A percentile compares a stretch with the other conserved stretches of the same genome.
phyloP scores from a whole-genome alignment of 257 asterid species.

The Solanum bukasovii region DNA sequence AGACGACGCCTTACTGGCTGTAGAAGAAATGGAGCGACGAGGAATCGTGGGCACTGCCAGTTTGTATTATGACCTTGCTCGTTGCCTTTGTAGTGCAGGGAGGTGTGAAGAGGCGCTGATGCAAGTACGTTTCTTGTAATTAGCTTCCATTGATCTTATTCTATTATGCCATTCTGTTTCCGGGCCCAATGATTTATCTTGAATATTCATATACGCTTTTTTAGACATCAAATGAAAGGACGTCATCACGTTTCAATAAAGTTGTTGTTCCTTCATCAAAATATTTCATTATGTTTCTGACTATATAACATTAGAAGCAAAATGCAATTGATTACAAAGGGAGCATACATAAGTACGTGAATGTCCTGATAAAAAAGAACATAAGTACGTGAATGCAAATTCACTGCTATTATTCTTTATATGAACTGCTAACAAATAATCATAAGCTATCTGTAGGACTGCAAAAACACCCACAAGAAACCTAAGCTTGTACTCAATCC shows the following conservation, averaged over 20 bases:
- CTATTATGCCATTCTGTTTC: neutral
- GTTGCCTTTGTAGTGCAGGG: slow-evolving; percentile 93
- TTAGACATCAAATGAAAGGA: neutral
- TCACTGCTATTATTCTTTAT: neutral
- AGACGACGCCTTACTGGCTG: slow-evolving; percentile 65
- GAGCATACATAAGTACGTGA: neutral
- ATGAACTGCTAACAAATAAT: neutral
- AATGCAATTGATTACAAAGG: neutral
- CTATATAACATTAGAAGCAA: neutral
- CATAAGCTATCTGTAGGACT: neutral
- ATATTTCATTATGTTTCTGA: neutral
- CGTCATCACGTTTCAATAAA: neutral
- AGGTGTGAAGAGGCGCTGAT: slow-evolving; percentile 74
- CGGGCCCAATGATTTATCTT: neutral
- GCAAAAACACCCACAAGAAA: neutral
- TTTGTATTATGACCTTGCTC: slow-evolving; percentile 87
- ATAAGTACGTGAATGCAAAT: neutral
- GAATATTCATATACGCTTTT: neutral
- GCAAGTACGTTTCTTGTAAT: slow-evolving; percentile 39
- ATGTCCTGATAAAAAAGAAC: neutral
- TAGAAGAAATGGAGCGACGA: slow-evolving; percentile 79
- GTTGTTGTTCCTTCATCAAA: neutral
- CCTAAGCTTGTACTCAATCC: neutral
- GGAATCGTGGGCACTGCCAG: slow-evolving; percentile 89
- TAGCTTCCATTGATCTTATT: neutral